Base-by-base conservation (phyloP, 768 basidiomycete genomes). In the Mrakia gelida region DNA sequence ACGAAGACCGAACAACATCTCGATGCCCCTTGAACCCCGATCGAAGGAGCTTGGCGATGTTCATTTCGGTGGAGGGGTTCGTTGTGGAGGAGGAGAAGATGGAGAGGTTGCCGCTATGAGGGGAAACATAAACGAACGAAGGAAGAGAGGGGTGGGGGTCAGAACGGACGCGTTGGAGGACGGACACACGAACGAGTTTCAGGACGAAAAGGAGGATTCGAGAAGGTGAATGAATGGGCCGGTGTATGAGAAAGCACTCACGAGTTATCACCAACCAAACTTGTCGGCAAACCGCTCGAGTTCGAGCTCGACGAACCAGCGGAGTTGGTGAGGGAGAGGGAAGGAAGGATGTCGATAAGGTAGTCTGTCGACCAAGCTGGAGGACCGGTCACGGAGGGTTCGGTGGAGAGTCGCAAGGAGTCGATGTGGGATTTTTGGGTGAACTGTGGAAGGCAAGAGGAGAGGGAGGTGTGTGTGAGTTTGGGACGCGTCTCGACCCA, bases 331-430 rank as follows among this genome's bases (percentile, higher is more conserved):
- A 34, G 28, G 8, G 76, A 61, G 38, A 77, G 54, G 34, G 76
- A 71, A 2, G 77, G 77, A 18, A 78, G 45, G 13, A 73, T 43
- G 49, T 81, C 78, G 65, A 84, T 80, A 34, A 84, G 54, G 74
- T 84, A 83, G 71, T 83, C 81, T 3, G 82, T 81, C 49, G 79
- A 77, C 81, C 81, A 83, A 0, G 65, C 71, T 26, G 54, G 78
- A 4, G 73, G n/a, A 41, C 67, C 67, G 1, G 67, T 70, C 2
- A 73, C 65, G 8, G 79, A 73, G 13, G 74, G 80, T 32, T 79
- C 78, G 1, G 68, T 79, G 8, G 67, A 23, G 30, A 79, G 68
- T 15, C 78, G 41, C 2, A 79, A 30, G 13, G 78, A 62, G 34
- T 67, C 52, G 34, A 71, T 54, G 30, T 68, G 49, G 10, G 65